Evolutionary conservation across 2,329 filamentous ascomycete species (phyloP).

Genomic region (Penicillium sp.): DNA sequence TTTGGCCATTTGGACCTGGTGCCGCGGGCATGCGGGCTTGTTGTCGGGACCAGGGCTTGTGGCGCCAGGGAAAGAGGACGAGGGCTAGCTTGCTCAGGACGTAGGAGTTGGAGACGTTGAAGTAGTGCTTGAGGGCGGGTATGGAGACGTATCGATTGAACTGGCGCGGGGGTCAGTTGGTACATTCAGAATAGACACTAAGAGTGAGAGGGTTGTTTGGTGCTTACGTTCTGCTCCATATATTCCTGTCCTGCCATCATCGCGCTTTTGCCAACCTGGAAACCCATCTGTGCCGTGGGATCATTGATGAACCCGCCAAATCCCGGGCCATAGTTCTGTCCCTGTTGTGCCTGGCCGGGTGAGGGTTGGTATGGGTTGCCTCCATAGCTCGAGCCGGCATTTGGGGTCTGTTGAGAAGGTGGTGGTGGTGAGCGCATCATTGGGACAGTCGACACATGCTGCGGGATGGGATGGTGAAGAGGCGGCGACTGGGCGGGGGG

Average conservation of each 20-base stretch:
- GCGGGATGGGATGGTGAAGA: conserved; percentile 94
- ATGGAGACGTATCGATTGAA: conserved; percentile 87
- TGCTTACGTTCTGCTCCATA: conserved; percentile 83
- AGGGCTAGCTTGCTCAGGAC: conserved; percentile 91
- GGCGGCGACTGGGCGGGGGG: conserved; percentile 78
- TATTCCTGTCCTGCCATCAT: conserved; percentile 92
- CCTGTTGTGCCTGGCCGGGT: conserved; percentile 35
- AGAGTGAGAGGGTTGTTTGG: neutral
- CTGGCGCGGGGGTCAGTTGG: conserved; percentile 50
- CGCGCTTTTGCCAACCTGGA: conserved; percentile 90
- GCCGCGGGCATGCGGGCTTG: conserved; percentile 61
- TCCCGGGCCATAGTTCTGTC: conserved; percentile 53
- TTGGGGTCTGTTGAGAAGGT: conserved; percentile 70
- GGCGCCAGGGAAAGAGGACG: conserved; percentile 95
- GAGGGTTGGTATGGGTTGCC: conserved; percentile 55
- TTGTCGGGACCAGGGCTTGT: conserved; percentile 95
- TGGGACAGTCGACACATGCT: conserved; percentile 97
- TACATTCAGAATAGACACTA: neutral
- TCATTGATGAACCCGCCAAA: conserved; percentile 97
- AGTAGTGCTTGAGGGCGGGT: conserved; percentile 94
- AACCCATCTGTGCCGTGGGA: conserved; percentile 90
- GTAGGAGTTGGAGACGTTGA: conserved; percentile 98
- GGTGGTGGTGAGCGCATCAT: conserved; percentile 94
- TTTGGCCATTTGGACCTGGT: conserved; percentile 61
- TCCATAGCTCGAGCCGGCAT: conserved; percentile 46